A percentile compares a stretch with the other conserved stretches of the same genome.
These are phyloP conservation scores for Starmerella sirachaensis DNA, from an alignment of 805 yeast genomes.

Conservation along the genomic window DNA sequence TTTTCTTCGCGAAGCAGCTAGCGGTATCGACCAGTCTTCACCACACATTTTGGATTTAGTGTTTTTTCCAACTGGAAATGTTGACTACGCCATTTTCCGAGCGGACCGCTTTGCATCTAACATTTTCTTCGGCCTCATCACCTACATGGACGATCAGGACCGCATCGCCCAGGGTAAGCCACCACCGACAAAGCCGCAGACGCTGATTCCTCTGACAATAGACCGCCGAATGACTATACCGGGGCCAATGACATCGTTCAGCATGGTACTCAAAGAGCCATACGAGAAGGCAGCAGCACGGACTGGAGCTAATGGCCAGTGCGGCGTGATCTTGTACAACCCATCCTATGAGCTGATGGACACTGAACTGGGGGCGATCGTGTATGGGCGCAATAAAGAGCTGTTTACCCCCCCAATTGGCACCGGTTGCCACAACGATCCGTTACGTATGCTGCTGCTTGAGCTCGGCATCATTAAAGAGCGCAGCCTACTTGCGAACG, in stretches of 20 bases:
- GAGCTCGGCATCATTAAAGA: conserved; percentile 5
- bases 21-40: not conserved
- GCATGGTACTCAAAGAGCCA: too few relatives aligned
- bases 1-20: not conserved
- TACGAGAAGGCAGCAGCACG: too few relatives aligned
- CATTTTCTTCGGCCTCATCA: too few relatives aligned
- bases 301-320: too few relatives aligned
- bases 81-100: too few relatives aligned
- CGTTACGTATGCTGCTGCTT: conserved; percentile 10
- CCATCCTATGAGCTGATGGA: conserved; percentile 7
- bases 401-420: conserved; percentile 12
- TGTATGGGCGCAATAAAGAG: conserved; percentile 2
- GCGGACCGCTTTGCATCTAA: too few relatives aligned
- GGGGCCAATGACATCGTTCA: too few relatives aligned
- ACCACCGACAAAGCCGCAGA: too few relatives aligned
- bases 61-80: not conserved
- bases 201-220: too few relatives aligned
- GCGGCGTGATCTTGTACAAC: conserved; percentile 8
- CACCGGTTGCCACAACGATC: conserved; percentile 9
- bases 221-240: too few relatives aligned
- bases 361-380: conserved; percentile 11
- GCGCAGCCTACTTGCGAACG: not conserved
- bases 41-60: not conserved
- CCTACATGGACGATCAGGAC: too few relatives aligned
- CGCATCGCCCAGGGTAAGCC: too few relatives aligned